Conservation (phyloP, 805 yeast genomes). For the Phaffomyces antillensis region DNA sequence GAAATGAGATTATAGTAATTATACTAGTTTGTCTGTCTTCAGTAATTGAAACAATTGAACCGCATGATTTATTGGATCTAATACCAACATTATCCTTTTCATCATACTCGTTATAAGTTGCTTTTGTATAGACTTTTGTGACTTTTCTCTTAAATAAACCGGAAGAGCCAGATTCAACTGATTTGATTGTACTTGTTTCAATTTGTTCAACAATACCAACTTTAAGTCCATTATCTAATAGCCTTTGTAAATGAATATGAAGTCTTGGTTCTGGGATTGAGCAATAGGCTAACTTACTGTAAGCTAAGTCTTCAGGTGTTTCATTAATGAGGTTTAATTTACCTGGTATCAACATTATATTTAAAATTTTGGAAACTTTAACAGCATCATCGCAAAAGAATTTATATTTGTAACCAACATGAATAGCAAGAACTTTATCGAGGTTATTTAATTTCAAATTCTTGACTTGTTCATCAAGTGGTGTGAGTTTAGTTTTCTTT, state of each 20-base stretch:
- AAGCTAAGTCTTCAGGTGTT: constrained; percentile 41
- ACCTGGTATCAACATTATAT: constrained; percentile 70
- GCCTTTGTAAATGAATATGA: constrained; percentile 66
- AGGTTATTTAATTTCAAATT: constrained; percentile 51
- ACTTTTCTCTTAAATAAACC: constrained; percentile 62
- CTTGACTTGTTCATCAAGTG: constrained; percentile 72
- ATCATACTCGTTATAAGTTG: constrained; percentile 71
- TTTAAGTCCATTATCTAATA: constrained; percentile 65
- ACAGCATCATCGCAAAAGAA: constrained; percentile 83
- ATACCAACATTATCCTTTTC: constrained; percentile 20
- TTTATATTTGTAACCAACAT: constrained; percentile 89
- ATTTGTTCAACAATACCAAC: constrained; percentile 84
- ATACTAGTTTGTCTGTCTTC: constrained; percentile 19
- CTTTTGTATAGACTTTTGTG: constrained; percentile 69
- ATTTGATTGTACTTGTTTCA: constrained; percentile 73
- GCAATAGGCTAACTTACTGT: constrained; percentile 68
- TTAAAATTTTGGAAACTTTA: constrained; percentile 54
- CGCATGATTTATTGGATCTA: constrained; percentile 27
- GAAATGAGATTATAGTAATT: constrained; percentile 52
- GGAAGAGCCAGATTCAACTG: constrained; percentile 39
- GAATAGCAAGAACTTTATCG: constrained; percentile 72
- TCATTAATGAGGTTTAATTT: constrained; percentile 45
- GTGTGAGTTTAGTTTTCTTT: constrained; percentile 43
- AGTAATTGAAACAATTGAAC: constrained; percentile 40
- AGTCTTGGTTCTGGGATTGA: constrained; percentile 77